Evolutionary conservation across 2,329 filamentous ascomycete species (phyloP), one percentile per base, ranked within the genome.

Genomic region (Truncatella angustata): DNA sequence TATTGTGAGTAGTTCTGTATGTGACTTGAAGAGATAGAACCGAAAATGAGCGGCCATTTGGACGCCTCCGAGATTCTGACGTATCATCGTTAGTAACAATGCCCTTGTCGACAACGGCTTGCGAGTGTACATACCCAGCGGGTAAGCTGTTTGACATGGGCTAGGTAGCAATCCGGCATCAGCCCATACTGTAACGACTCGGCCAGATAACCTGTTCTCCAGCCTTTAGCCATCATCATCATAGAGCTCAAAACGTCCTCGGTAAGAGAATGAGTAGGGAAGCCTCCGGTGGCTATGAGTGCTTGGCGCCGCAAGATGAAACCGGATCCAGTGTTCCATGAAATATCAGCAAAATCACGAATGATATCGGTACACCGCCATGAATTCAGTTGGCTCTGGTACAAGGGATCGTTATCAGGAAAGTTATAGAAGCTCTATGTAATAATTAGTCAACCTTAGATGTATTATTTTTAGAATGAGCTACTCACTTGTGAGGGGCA

Each of bases 351-450:
- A 9, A 48, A 48, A 32, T 48, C 21, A 16, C 44, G 23, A 20
- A 32, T 30, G 44, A 48, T 48, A 10, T 48, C 44, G 10, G 42
- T 45, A 14, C 40, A n/a, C 14, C 35, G 20, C 51, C 51, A 53
- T 24, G 51, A 34, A 9, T 44, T 26, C 12, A 42, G 28, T 12
- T 53, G 49, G n/a, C 21, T 45, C 30, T 53, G 37, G n/a, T 42
- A 39, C 26, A 53, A 14, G 30, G 26, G 37, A 24, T 53, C 51
- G 3, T 44, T 44, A 2, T 16, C 18, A 6, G 45, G 51, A 21
- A 44, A 34, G 14, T 53, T 53, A n/a, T 53, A 53, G 20, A 50
- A 53, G n/a, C 26, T 36, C 51, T 53, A n/a, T 39, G 7, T n/a
- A n/a, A 34, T 39, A 3, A 2, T 16, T n/a, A 16, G 36, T 39